A percentile compares a stretch with the other conserved stretches of the same genome.
These are phyloP conservation scores for Plasmodium cynomolgi DNA, from an alignment of 169 alveolate genomes.

Conservation along the genomic window DNA sequence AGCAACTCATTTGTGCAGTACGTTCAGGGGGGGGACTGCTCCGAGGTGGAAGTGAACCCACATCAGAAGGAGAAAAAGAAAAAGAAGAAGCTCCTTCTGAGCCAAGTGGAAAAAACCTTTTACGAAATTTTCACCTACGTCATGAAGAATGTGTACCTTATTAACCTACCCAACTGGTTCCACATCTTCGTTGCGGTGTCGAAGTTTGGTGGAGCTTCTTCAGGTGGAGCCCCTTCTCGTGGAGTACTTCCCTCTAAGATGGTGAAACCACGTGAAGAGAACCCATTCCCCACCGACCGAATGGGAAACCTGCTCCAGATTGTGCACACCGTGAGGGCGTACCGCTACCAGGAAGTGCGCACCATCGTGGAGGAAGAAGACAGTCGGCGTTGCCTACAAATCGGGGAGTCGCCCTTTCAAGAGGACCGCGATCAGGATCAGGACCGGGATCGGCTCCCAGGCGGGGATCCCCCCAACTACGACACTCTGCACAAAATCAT, in stretches of 20 bases:
- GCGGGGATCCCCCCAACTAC: neutral
- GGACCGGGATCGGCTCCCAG: neutral
- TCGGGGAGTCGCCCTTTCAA: neutral
- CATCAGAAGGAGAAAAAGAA: neutral
- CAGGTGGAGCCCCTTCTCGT: neutral
- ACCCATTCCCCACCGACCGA: neutral
- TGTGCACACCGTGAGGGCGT: neutral
- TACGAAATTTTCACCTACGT: constrained; percentile 42
- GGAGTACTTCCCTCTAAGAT: neutral
- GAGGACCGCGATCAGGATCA: neutral
- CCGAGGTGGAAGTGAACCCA: neutral
- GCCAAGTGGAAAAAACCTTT: constrained; percentile 10
- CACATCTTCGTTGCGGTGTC: constrained; percentile 14
- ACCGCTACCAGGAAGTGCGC: constrained; percentile 2
- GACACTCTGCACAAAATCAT: neutral
- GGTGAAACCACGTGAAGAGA: neutral
- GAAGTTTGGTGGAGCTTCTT: neutral
- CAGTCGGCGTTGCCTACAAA: neutral
- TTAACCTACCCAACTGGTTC: constrained; percentile 34
- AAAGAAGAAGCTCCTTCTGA: neutral
- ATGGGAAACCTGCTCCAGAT: neutral
- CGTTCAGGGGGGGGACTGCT: neutral
- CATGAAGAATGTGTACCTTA: constrained; percentile 4
- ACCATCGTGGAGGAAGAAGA: constrained; percentile 19
- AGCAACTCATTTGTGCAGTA: neutral